Evolutionary conservation across 345 rosid genomes (phyloP).

Genomic region (Psidium guajava): DNA sequence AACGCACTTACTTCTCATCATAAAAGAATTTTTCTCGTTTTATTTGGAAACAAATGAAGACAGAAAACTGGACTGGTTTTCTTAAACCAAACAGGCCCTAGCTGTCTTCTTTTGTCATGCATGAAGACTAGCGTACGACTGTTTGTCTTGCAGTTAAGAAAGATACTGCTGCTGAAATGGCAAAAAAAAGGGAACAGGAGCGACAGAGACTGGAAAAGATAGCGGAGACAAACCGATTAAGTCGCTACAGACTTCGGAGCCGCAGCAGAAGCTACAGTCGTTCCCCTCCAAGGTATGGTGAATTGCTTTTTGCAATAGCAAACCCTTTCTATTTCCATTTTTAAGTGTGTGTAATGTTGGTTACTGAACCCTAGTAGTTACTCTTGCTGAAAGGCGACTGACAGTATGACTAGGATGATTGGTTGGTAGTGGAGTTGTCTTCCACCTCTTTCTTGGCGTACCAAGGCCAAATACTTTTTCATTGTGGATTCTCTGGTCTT

Average conservation of each 20-base stretch:
- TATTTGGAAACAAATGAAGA: neutral
- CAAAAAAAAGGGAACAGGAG: conserved; percentile 93
- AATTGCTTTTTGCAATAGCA: neutral
- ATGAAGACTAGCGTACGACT: neutral
- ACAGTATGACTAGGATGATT: neutral
- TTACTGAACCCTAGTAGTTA: neutral
- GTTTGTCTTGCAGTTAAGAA: conserved; percentile 61
- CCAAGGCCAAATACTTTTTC: neutral
- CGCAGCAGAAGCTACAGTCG: conserved; percentile 81
- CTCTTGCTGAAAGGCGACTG: neutral
- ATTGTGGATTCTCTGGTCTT: neutral
- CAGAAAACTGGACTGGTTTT: neutral
- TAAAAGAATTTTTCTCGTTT: neutral
- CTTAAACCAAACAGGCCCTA: neutral
- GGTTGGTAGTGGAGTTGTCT: neutral
- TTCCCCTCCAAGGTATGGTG: conserved; percentile 69
- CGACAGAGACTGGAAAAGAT: conserved; percentile 79
- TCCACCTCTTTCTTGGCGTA: neutral
- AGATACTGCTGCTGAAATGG: conserved; percentile 85
- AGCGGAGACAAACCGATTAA: conserved; percentile 77
- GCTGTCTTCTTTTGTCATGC: neutral
- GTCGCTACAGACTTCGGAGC: conserved; percentile 56
- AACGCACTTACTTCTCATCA: neutral
- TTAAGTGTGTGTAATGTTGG: neutral
- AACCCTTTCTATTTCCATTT: neutral